Percentiles rank a stretch among this genome's conserved stretches.
These are phyloP conservation scores for Colletotrichum tofieldiae DNA, from an alignment of 2,329 filamentous ascomycete species.

Conservation along the genomic window DNA sequence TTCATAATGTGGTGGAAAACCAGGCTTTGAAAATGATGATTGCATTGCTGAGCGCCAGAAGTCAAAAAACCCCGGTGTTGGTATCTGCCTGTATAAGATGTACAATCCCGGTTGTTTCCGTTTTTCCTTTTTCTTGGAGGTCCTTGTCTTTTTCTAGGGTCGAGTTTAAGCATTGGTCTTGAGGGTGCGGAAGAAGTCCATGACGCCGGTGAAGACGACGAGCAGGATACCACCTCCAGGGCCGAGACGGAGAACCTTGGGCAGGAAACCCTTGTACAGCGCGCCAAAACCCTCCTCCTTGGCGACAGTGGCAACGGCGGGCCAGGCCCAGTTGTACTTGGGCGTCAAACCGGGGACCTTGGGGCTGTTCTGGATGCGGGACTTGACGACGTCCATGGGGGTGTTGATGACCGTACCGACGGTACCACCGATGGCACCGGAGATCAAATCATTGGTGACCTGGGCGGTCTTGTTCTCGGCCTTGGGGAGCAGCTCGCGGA, in stretches of 20 bases:
- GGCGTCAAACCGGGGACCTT: conserved; percentile 85
- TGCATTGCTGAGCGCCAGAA: conserved; percentile 33
- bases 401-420: conserved; percentile 93
- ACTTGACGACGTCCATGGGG: conserved; percentile 97
- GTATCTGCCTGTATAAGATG: conserved; percentile 40
- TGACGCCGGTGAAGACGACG: conserved; percentile 88
- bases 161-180: conserved; percentile 46
- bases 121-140: background rate
- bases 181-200: conserved; percentile 90
- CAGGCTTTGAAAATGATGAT: conserved; percentile 9
- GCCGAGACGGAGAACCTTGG: conserved; percentile 80
- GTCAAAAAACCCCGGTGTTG: conserved; percentile 19
- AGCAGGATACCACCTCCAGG: conserved; percentile 79
- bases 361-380: conserved; percentile 93
- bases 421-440: conserved; percentile 90
- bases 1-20: background rate
- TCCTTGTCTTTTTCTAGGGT: background rate
- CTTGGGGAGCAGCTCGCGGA: conserved; percentile 85
- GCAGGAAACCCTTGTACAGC: conserved; percentile 97
- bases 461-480: conserved; percentile 85
- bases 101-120: conserved; percentile 18
- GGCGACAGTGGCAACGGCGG: conserved; percentile 86
- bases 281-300: conserved; percentile 94
- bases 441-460: conserved; percentile 89
- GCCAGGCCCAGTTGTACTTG: conserved; percentile 99